A percentile compares a stretch with the other conserved stretches of the same genome.
These are phyloP conservation scores for Phylloporus rhodoxanthus DNA, from an alignment of 768 basidiomycete species.

Conservation along the genomic window DNA sequence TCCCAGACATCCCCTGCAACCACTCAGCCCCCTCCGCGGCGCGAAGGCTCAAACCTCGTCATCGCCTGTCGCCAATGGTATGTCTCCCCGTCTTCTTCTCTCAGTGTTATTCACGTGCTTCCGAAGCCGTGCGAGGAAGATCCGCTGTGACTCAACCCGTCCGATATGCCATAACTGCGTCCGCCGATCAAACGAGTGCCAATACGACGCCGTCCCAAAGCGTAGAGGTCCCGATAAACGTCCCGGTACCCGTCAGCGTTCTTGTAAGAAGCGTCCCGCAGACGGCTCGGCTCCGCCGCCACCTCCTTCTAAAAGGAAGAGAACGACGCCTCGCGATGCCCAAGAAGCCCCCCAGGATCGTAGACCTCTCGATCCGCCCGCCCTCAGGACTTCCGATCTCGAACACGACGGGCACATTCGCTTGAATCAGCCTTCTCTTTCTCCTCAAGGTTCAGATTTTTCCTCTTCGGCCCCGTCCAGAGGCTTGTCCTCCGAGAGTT, in stretches of 20 bases:
- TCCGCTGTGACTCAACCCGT: slow-evolving; percentile 78
- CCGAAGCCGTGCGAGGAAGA: slow-evolving; percentile 74
- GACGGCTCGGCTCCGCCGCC: slow-evolving; percentile 47
- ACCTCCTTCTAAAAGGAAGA: slow-evolving; percentile 52
- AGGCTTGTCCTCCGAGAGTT: slow-evolving; percentile 23
- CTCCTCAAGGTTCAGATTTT: slow-evolving; percentile 28
- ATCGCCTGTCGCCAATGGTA: slow-evolving; percentile 85
- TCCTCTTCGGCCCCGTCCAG: slow-evolving; percentile 26
- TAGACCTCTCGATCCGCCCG: slow-evolving; percentile 23
- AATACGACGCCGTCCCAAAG: slow-evolving; percentile 76
- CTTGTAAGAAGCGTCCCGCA: slow-evolving; percentile 73
- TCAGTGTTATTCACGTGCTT: slow-evolving; percentile 27
- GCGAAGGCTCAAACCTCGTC: slow-evolving; percentile 61
- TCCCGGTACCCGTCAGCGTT: slow-evolving; percentile 76
- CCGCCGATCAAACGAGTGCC: slow-evolving; percentile 69
- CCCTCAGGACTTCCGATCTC: slow-evolving; percentile 23
- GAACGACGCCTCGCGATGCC: slow-evolving; percentile 32
- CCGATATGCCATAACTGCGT: slow-evolving; percentile 79
- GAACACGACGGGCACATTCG: slow-evolving; percentile 21
- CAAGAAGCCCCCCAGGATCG: slow-evolving; percentile 28
- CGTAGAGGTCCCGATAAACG: slow-evolving; percentile 82
- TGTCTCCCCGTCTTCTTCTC: slow-evolving; percentile 31
- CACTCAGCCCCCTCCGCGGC: slow-evolving; percentile 33
- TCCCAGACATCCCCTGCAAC: slow-evolving; percentile 23
- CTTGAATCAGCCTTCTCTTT: slow-evolving; percentile 29